A percentile compares a stretch with the other conserved stretches of the same genome.
These are phyloP conservation scores for Galerina marginata DNA, from an alignment of 768 basidiomycete genomes.

Conservation along the genomic window DNA sequence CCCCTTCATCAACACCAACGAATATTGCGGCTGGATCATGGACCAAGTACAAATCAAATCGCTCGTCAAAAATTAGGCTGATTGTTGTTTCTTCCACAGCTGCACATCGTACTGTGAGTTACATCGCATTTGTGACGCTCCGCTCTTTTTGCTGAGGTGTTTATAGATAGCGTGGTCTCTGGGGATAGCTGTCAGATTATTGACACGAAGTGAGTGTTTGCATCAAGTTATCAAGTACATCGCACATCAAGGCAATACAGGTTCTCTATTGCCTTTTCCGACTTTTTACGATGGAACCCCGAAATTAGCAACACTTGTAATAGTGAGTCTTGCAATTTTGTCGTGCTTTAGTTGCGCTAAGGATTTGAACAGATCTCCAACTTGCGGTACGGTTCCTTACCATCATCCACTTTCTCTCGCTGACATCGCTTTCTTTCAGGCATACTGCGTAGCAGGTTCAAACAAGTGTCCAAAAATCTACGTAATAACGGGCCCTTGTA, in stretches of 20 bases:
- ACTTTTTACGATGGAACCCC: constrained; percentile 7
- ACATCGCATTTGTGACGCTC: neutral
- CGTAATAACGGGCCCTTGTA: neutral
- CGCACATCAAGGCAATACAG: neutral
- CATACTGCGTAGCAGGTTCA: neutral
- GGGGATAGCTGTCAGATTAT: constrained; percentile 1
- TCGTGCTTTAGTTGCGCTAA: no score
- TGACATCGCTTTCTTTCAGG: neutral
- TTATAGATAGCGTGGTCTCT: neutral
- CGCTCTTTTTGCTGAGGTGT: neutral
- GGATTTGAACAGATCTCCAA: neutral
- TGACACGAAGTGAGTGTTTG: neutral
- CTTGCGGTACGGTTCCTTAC: neutral
- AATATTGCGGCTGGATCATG: constrained; percentile 9
- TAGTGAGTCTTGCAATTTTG: neutral
- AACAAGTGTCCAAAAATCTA: neutral
- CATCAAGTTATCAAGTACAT: neutral
- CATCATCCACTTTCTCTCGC: neutral
- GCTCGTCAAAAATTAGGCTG: neutral
- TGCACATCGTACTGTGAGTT: constrained; percentile 1
- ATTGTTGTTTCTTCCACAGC: neutral
- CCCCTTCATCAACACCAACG: neutral
- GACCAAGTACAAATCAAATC: neutral
- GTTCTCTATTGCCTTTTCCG: constrained; percentile 7
- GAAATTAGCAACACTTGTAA: constrained; percentile 7